Evolutionary conservation across 345 rosid genomes (phyloP), one percentile per base, ranked within the genome.

Genomic region (Rhizophora mangle): DNA sequence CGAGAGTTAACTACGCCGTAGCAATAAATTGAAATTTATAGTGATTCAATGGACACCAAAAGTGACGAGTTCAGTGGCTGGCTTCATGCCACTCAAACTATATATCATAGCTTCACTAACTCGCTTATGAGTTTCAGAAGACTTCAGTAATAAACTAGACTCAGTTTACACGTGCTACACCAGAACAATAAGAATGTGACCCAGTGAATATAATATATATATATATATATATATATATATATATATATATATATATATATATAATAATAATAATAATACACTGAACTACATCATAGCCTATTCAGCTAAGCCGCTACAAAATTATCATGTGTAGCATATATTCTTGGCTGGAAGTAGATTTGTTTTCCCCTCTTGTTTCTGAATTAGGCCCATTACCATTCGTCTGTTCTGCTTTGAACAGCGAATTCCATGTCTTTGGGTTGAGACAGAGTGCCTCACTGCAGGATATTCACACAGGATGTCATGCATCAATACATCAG

Each of bases 401-500:
- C 39, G 63, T 24, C 34, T n/a, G 52, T 63, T 60, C 32, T 18
- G 56, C 34, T 47, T 64, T 36, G n/a, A 53, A 52, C 62, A 11
- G 64, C 26, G 56, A 56, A 53, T 39, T 52, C 30, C 60, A 3
- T 10, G 60, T 64, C 37, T 37, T 24, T 13, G 30, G 29, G 36
- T 67, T 30, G 11, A 15, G 27, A 5, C 5, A 39, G 55, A 24
- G 47, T 5, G 26, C 51, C 30, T 60, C 56, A 26, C 55, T 26
- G 26, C 43, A 49, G 21, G 18, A 60, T 27, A 62, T 61, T 69
- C 68, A 34, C 57, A 22, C 54, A 55, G 46, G 64, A 67, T 39
- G 51, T 73, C 39, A 7, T 58, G 59, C 39, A 21, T 29, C 29
- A 11, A 30, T 62, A 10, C 60, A 66, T 87, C 78, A 87, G 52